Evolutionary conservation across 805 yeast species (phyloP).

Genomic region (Candida sanyiensis): DNA sequence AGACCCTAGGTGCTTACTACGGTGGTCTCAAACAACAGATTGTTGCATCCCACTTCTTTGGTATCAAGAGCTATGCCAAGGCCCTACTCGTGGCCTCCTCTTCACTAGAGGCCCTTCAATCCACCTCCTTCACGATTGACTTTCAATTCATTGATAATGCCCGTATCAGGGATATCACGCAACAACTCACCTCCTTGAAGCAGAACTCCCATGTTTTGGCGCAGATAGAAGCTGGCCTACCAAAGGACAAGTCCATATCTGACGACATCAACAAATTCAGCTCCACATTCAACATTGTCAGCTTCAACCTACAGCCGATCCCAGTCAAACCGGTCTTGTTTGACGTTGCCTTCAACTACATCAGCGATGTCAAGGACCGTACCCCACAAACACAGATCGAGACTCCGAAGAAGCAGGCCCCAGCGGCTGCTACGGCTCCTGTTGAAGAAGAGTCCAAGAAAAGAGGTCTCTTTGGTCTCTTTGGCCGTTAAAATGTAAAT

Average conservation of each 20-base stretch:
- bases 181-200: constrained; percentile 15
- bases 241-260: constrained; percentile 24
- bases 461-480: constrained; percentile 69
- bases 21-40: constrained; percentile 36
- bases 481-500: constrained; percentile 40
- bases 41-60: constrained; percentile 41
- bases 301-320: constrained; percentile 43
- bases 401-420: background rate
- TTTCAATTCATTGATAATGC: constrained; percentile 32
- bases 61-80: constrained; percentile 37
- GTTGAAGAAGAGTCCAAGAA: constrained; percentile 34
- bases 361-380: constrained; percentile 36
- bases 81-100: constrained; percentile 40
- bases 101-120: constrained; percentile 24
- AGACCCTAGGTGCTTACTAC: constrained; percentile 43
- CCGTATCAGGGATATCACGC: constrained; percentile 26
- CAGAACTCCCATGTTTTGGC: constrained; percentile 41
- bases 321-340: constrained; percentile 85
- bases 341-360: constrained; percentile 83
- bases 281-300: constrained; percentile 25
- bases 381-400: background rate
- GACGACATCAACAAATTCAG: constrained; percentile 16
- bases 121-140: constrained; percentile 13
- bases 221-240: constrained; percentile 34
- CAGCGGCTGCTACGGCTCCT: constrained; percentile 10